Evolutionary conservation across 208 protist genomes (phyloP).

Genomic region (Acanthamoeba royreba): DNA sequence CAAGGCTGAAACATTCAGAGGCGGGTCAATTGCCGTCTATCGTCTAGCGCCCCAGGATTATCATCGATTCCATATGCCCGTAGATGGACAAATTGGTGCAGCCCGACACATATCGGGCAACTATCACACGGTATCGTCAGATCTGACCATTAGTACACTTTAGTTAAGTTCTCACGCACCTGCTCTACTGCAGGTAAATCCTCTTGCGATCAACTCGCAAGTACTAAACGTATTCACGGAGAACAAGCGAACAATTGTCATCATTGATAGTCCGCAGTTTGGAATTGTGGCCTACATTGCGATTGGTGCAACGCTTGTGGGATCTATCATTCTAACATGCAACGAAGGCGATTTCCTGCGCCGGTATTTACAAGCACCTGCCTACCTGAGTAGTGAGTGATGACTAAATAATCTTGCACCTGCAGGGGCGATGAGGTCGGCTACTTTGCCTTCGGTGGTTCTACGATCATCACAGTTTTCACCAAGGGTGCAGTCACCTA

Average conservation of each 20-base stretch:
- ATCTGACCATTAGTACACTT: background rate
- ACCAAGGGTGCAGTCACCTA: conserved; percentile 59
- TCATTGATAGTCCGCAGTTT: conserved; percentile 73
- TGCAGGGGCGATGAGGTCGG: conserved; percentile 79
- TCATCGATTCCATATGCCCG: conserved; percentile 78
- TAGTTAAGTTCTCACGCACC: background rate
- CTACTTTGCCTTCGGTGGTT: conserved; percentile 84
- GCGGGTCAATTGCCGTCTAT: background rate
- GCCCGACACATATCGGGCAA: background rate
- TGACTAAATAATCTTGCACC: background rate
- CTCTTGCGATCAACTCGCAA: conserved; percentile 68
- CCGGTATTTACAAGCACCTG: background rate
- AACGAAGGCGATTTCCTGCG: conserved; percentile 39
- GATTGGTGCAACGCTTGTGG: conserved; percentile 78
- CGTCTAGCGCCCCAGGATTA: conserved; percentile 82
- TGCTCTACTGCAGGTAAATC: conserved; percentile 67
- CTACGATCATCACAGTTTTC: conserved; percentile 79
- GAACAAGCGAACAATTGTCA: conserved; percentile 71
- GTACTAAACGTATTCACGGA: conserved; percentile 77
- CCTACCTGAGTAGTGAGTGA: background rate
- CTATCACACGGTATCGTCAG: conserved; percentile 9
- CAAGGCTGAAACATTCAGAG: conserved; percentile 12
- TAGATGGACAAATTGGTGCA: conserved; percentile 56
- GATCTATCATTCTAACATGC: conserved; percentile 69
- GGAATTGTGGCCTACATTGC: conserved; percentile 43